Evolutionary conservation across 2,329 filamentous ascomycete genomes (phyloP), one percentile per base, ranked within the genome.

Genomic region (Chalaropsis thielavioides): DNA sequence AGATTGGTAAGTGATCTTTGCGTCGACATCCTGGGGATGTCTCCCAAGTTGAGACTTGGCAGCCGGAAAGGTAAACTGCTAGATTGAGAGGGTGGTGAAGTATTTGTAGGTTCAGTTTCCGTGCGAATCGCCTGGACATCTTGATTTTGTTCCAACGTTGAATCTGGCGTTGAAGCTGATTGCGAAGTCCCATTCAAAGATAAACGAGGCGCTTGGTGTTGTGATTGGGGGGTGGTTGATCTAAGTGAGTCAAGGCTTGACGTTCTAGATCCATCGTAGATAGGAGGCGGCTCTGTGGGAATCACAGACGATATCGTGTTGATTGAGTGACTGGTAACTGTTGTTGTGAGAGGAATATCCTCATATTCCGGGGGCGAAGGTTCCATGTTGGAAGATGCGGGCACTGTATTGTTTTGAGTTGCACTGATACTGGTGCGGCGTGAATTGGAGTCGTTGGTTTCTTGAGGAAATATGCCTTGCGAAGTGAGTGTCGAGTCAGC

Each of bases 1-100:
- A 68, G 58, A 17, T 75, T 73, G 61, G 70, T 71, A 4, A 75
- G 44, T 27, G 77, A 80, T n/a, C 80, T 80, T 69, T 85, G 80
- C 60, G 84, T 79, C 31, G 84, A 78, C 70, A 86, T 86, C 68
- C 80, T 78, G 2, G 83, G 83, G 31, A 85, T 72, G 35, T 71
- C 71, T 19, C 72, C 70, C 40, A 84, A 74, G 60, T 77, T 76
- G 68, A 85, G 69, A 69, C 79, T 83, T 1, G 82, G 81, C 60
- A 84, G 72, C 68, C 78, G 80, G 44, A 60, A 54, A 40, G 64
- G 51, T 17, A 38, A 0, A 80, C 79, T 6, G 73, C 70, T 0
- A 74, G 75, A 19, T 75, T 75, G 3, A 75, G 73, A 4, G 74
- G 75, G n/a, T 75, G 75, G 3, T 76, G 73, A 4, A 13, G 54